Percentiles rank a stretch among this genome's conserved stretches.
Conservation (phyloP, 306 rosid species). For the Rosa chinensis region DNA sequence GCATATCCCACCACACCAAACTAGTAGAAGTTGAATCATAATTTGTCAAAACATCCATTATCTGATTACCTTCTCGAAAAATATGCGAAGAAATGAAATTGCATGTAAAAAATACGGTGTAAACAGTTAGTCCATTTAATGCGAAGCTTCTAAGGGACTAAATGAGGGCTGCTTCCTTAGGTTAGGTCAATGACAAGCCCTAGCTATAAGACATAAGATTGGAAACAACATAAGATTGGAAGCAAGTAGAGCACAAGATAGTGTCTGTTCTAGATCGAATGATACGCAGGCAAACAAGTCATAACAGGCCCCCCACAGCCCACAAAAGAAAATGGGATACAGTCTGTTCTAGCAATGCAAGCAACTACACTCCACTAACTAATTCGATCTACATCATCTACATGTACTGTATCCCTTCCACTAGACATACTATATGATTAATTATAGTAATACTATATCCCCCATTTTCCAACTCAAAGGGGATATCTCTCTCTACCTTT, state of each 20-base stretch:
- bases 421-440: conserved; percentile 12
- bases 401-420: conserved; percentile 17
- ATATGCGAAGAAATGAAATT: too few species aligned
- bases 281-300: neutral
- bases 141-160: too few species aligned
- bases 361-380: conserved; percentile 22
- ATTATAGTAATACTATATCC: neutral
- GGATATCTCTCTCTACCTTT: neutral
- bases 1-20: too few species aligned
- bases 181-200: neutral
- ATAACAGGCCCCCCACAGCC: conserved; percentile 12
- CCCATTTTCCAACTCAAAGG: conserved; percentile 13
- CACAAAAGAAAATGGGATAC: conserved; percentile 51
- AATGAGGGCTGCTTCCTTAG: neutral
- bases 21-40: too few species aligned
- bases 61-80: too few species aligned
- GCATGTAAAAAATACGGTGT: too few species aligned
- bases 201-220: neutral
- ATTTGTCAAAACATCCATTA: too few species aligned
- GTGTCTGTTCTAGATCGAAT: neutral
- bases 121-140: too few species aligned
- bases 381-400: conserved; percentile 10
- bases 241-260: neutral
- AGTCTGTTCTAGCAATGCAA: conserved; percentile 33
- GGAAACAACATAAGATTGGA: neutral